Percentiles rank a stretch among this genome's conserved stretches.
phyloP scores from a whole-genome alignment of 140 eudicot genomes.

The Erigeron philadelphicus region DNA sequence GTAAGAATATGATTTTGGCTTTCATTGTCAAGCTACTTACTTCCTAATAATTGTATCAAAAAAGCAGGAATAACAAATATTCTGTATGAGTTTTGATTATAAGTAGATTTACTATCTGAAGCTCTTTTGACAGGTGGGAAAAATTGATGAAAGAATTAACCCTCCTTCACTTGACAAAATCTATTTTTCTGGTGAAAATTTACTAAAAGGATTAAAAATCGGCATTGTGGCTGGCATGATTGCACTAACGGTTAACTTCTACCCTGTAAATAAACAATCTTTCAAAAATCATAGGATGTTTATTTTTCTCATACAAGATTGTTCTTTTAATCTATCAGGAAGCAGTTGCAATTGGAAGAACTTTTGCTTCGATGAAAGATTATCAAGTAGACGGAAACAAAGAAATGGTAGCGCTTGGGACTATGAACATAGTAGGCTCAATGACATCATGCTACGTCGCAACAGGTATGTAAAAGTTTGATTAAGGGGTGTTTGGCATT shows the following conservation, averaged over 20 bases:
- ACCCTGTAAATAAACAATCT: neutral
- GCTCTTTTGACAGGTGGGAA: constrained; percentile 41
- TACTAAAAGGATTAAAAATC: constrained; percentile 51
- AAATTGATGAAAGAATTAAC: constrained; percentile 52
- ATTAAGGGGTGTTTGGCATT: neutral
- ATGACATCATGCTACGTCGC: constrained; percentile 88
- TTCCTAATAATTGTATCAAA: neutral
- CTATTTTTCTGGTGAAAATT: constrained; percentile 59
- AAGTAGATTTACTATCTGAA: neutral
- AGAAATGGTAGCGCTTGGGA: constrained; percentile 86
- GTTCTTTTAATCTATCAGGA: constrained; percentile 37
- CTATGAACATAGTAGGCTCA: constrained; percentile 74
- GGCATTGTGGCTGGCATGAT: constrained; percentile 70
- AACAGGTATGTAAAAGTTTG: constrained; percentile 37
- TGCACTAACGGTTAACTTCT: constrained; percentile 55
- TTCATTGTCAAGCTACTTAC: neutral
- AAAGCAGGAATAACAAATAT: neutral
- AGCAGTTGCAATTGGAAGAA: constrained; percentile 92
- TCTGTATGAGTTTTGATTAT: neutral
- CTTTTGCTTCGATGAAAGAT: constrained; percentile 77
- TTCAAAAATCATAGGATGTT: neutral
- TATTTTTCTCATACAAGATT: neutral
- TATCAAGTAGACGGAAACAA: constrained; percentile 81
- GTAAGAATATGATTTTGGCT: constrained; percentile 41
- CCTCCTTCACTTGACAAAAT: constrained; percentile 57